A percentile compares a stretch with the other conserved stretches of the same genome.
Evolutionary conservation across 495 filamentous ascomycete genomes (phyloP).

Genomic region (Podospora pseudopauciseta): DNA sequence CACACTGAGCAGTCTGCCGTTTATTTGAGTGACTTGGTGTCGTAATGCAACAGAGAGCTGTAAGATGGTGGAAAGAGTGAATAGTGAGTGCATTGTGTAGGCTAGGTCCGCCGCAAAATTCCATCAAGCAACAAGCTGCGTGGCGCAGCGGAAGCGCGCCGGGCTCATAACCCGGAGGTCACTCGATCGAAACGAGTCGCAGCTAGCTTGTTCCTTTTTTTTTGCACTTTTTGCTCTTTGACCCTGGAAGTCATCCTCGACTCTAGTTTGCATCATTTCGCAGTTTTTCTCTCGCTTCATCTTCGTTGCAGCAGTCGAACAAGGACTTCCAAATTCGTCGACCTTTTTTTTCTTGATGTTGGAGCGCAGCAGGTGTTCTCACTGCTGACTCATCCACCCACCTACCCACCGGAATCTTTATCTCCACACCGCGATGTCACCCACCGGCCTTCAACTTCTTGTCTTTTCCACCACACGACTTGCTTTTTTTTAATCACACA

Average conservation of each 20-base stretch:
- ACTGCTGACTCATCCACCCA: not conserved
- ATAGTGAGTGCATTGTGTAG: not conserved
- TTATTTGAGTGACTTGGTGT: not conserved
- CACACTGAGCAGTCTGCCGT: not conserved
- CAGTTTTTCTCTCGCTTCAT: too few species aligned
- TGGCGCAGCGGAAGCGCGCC: slow-evolving; percentile 18
- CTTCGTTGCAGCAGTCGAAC: too few species aligned
- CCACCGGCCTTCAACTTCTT: not conserved
- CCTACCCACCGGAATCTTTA: too few species aligned
- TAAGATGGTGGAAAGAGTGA: not conserved
- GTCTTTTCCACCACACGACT: not conserved
- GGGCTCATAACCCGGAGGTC: slow-evolving; percentile 20
- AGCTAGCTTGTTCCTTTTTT: slow-evolving; percentile 18
- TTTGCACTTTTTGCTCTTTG: slow-evolving; percentile 14
- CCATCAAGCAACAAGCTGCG: slow-evolving; percentile 10
- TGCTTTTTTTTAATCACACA: too few species aligned
- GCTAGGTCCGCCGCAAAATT: not conserved
- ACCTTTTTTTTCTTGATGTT: not conserved
- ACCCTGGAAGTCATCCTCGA: too few species aligned
- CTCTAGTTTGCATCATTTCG: too few species aligned
- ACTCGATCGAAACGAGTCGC: slow-evolving; percentile 16
- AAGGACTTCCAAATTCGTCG: too few species aligned
- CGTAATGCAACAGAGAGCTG: not conserved
- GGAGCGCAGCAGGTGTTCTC: not conserved
- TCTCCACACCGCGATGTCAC: too few species aligned